Evolutionary conservation across 2,329 filamentous ascomycete species (phyloP).

Genomic region (Daldinia sp.): DNA sequence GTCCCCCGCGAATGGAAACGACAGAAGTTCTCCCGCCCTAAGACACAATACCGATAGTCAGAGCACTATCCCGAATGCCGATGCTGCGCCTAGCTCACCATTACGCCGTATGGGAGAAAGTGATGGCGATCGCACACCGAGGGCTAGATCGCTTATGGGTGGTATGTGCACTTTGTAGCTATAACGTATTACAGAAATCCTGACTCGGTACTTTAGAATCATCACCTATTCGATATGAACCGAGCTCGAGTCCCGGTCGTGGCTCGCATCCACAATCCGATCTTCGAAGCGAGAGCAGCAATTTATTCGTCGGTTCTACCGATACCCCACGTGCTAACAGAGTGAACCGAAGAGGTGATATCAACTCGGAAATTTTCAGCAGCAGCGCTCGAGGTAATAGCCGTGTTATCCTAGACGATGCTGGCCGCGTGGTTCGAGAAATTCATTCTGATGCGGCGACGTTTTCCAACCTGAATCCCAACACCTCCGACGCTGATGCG

Average conservation of each 20-base stretch:
- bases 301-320: conserved; percentile 79
- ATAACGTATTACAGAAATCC: not conserved
- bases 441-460: conserved; percentile 67
- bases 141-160: conserved; percentile 69
- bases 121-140: conserved; percentile 74
- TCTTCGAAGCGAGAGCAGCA: conserved; percentile 83
- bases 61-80: conserved; percentile 52
- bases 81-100: conserved; percentile 63
- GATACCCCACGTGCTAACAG: conserved; percentile 59
- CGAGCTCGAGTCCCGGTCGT: conserved; percentile 86
- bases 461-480: conserved; percentile 73
- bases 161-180: conserved; percentile 57
- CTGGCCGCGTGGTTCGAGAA: conserved; percentile 65
- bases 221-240: conserved; percentile 89
- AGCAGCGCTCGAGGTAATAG: conserved; percentile 61
- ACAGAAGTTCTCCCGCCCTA: conserved; percentile 61
- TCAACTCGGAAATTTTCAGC: conserved; percentile 79
- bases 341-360: conserved; percentile 77
- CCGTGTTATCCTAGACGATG: conserved; percentile 67
- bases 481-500: conserved; percentile 89
- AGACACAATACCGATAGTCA: conserved; percentile 66
- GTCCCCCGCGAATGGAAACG: conserved; percentile 48
- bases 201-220: conserved; percentile 69
- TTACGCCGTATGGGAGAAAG: conserved; percentile 63
- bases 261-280: conserved; percentile 70